phyloP scores from a whole-genome alignment of 441 rosid species.

The Bocquillonia castaneifolia region DNA sequence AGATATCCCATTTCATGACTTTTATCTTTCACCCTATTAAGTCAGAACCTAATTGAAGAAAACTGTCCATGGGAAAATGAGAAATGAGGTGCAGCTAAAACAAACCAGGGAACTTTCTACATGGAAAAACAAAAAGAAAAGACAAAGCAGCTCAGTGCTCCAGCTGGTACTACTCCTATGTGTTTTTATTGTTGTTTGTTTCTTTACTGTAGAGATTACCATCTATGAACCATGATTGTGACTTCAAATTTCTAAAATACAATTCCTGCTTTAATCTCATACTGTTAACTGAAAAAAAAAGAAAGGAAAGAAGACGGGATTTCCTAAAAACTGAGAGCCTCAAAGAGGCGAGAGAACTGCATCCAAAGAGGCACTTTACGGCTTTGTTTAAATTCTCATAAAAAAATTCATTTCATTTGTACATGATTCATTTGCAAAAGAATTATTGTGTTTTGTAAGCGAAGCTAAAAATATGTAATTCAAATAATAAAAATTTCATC shows the following conservation, averaged over 20 bases:
- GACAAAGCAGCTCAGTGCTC: slow-evolving; percentile 22
- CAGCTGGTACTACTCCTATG: neutral
- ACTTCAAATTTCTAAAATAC: neutral
- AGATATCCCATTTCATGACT: neutral
- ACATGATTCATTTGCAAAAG: no score
- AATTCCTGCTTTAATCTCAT: neutral
- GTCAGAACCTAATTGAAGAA: neutral
- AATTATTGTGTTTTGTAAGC: no score
- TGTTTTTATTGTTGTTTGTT: slow-evolving; percentile 25
- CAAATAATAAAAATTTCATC: no score
- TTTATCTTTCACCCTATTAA: neutral
- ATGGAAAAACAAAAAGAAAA: slow-evolving; percentile 21
- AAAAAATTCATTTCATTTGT: no score
- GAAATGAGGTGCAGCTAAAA: neutral
- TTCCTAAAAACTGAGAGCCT: neutral
- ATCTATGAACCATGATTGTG: slow-evolving; percentile 12
- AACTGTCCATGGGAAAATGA: neutral
- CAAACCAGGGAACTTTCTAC: neutral
- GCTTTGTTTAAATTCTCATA: no score
- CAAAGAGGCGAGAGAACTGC: no score
- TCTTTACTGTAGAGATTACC: slow-evolving; percentile 24
- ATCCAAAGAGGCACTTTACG: no score
- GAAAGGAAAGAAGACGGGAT: neutral
- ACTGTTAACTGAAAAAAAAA: neutral
- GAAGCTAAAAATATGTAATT: no score